phyloP scores from a whole-genome alignment of 2,329 filamentous ascomycete species.

The Colletotrichum sp. region DNA sequence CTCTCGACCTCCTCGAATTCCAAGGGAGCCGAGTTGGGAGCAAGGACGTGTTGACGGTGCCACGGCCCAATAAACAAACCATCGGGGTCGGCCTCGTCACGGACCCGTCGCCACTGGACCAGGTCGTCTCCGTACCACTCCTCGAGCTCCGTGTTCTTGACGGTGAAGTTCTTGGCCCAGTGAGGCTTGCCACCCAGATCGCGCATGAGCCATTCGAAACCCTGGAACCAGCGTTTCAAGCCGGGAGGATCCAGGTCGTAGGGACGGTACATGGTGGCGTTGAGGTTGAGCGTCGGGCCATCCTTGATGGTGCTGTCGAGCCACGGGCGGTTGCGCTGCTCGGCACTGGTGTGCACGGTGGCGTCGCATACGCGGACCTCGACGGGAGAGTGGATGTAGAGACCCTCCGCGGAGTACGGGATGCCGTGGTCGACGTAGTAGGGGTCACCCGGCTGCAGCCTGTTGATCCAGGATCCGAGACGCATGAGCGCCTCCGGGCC shows the following conservation, averaged over 20 bases:
- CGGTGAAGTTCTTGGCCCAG: conserved; percentile 91
- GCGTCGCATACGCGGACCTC: conserved; percentile 89
- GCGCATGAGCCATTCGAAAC: conserved; percentile 90
- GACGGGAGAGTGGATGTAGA: conserved; percentile 91
- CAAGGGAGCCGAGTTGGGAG: conserved; percentile 36
- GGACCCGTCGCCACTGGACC: conserved; percentile 68
- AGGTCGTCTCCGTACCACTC: conserved; percentile 73
- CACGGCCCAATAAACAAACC: conserved; percentile 92
- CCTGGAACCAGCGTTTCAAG: conserved; percentile 79
- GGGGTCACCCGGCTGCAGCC: conserved; percentile 64
- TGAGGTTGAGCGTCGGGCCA: conserved; percentile 84
- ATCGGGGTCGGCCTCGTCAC: conserved; percentile 75
- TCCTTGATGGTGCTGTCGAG: conserved; percentile 74
- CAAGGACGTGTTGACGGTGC: conserved; percentile 75
- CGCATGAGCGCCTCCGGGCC: conserved; percentile 87
- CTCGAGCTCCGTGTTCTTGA: conserved; percentile 62
- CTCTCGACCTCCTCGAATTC: conserved; percentile 42
- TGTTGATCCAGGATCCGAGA: conserved; percentile 84
- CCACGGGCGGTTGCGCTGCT: conserved; percentile 39
- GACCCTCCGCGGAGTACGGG: conserved; percentile 75
- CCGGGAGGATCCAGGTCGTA: conserved; percentile 81
- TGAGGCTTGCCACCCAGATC: conserved; percentile 85
- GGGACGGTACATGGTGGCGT: conserved; percentile 87
- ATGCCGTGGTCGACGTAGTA: conserved; percentile 71
- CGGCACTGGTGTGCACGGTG: conserved; percentile 38